Conservation (phyloP, 2,329 filamentous ascomycete genomes). For the Phyllachora maydis region DNA sequence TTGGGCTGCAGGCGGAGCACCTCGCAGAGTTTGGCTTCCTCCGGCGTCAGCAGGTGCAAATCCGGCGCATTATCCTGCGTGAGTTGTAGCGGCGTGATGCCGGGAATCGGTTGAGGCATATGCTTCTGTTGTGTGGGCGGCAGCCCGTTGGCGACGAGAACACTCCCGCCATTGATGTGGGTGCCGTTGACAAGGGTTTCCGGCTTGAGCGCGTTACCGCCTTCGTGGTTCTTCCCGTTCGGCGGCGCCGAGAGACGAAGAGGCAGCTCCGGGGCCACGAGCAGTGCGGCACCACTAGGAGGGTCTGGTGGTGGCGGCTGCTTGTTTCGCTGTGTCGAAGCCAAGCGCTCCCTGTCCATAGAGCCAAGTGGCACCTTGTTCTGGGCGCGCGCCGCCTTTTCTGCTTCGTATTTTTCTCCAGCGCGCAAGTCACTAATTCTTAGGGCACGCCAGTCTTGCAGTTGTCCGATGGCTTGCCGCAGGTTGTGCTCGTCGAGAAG, state of each 20-base stretch:
- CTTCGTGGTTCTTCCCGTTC: constrained; percentile 21
- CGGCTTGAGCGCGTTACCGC: constrained; percentile 13
- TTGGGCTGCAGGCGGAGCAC: constrained; percentile 75
- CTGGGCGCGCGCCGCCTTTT: constrained; percentile 61
- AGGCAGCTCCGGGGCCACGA: constrained; percentile 63
- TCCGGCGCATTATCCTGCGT: constrained; percentile 62
- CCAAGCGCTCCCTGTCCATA: constrained; percentile 64
- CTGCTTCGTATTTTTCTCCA: constrained; percentile 81
- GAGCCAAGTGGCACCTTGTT: constrained; percentile 52
- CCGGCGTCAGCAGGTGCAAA: constrained; percentile 63
- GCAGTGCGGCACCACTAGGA: constrained; percentile 51
- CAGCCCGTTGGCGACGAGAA: constrained; percentile 12
- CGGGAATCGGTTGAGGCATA: constrained; percentile 33
- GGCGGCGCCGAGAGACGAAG: constrained; percentile 24
- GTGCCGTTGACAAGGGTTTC: constrained; percentile 15
- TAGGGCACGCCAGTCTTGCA: constrained; percentile 83
- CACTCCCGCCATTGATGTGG: constrained; percentile 11
- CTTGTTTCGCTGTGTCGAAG: constrained; percentile 47
- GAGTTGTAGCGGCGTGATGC: constrained; percentile 42
- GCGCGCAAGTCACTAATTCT: constrained; percentile 67
- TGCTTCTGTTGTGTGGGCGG: constrained; percentile 30
- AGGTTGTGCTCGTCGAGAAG: constrained; percentile 82
- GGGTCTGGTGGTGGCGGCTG: constrained; percentile 47
- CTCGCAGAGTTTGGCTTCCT: constrained; percentile 75
- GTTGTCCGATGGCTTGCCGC: constrained; percentile 68